Evolutionary conservation across 208 protist genomes (phyloP), one percentile per base, ranked within the genome.

Genomic region (Trypanosoma theileri): DNA sequence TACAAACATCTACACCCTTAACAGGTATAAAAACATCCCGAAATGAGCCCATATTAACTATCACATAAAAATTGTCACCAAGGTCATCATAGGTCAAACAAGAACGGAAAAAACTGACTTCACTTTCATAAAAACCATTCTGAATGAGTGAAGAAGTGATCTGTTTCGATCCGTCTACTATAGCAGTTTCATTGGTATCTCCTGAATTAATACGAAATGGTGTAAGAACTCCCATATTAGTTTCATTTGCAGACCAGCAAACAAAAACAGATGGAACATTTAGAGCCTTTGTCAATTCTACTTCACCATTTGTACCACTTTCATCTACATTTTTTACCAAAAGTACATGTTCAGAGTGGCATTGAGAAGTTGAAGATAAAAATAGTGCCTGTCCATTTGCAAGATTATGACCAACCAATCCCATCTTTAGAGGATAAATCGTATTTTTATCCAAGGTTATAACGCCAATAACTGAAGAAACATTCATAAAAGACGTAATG

Each of bases 11-110:
- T 31, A 42, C 42, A 58, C 53, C 51, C 12, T 16, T 44, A 46
- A 48, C 13, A 13, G 69, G 69, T 57, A 74, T 62, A 46, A 74
- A 46, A 22, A 57, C 21, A 52, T 74, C 69, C 8, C 17, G 42
- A 57, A 64, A 74, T 8, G 31, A 51, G 6, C 69, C 69, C 69
- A 74, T 74, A 19, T 44, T 42, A 21, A 74, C 22, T 28, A 50
- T 63, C 44, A 68, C 10, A 28, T 44, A 35, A 28, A 66, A 74
- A 4, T 57, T 59, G 35, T 74, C 60, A 10, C 31, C 51, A 67
- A 59, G 26, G 14, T 22, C 3, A 53, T 68, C 53, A 46, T 62
- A 74, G 0, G 19, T 35, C 8, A 6, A 17, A 45, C 69, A 74
- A 21, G 60, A 53, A 26, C 19, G 59, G 24, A 74, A 28, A 51